Evolutionary conservation across 192 early-diverging fungal species (phyloP).

Genomic region (Geosiphon pyriformis): DNA sequence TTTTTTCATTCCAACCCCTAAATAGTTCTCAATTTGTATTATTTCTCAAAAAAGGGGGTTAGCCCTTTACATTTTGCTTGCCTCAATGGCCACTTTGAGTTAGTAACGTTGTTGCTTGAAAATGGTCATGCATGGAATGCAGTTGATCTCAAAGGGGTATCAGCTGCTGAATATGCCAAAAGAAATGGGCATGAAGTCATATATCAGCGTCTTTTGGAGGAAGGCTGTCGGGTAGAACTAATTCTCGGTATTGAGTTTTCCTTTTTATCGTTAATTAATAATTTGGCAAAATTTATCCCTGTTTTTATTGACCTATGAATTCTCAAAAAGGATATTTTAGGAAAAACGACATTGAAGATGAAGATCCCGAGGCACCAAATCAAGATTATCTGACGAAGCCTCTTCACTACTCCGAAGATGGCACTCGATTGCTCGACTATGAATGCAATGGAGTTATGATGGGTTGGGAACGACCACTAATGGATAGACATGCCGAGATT

Average conservation of each 20-base stretch:
- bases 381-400: slow-evolving; percentile 71
- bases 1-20: too few species aligned
- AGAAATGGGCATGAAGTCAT: slow-evolving; percentile 59
- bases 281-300: neutral
- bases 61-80: slow-evolving; percentile 70
- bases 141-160: slow-evolving; percentile 65
- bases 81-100: slow-evolving; percentile 56
- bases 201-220: slow-evolving; percentile 75
- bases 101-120: slow-evolving; percentile 53
- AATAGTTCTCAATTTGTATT: too few species aligned
- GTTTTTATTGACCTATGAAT: neutral
- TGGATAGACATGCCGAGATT: slow-evolving; percentile 80
- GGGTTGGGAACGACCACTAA: slow-evolving; percentile 94
- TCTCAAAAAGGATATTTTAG: slow-evolving; percentile 2
- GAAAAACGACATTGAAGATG: slow-evolving; percentile 11
- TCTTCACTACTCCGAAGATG: slow-evolving; percentile 71
- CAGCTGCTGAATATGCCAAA: slow-evolving; percentile 81
- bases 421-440: slow-evolving; percentile 73
- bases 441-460: slow-evolving; percentile 96
- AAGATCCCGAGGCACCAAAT: slow-evolving; percentile 57
- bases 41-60: too few species aligned
- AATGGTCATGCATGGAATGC: slow-evolving; percentile 82
- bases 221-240: slow-evolving; percentile 81
- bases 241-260: slow-evolving; percentile 49
- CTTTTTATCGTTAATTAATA: neutral